These are phyloP conservation scores for Helianthus tuberosus DNA, from an alignment of 129 eudicot genomes.

Conservation along the genomic window DNA sequence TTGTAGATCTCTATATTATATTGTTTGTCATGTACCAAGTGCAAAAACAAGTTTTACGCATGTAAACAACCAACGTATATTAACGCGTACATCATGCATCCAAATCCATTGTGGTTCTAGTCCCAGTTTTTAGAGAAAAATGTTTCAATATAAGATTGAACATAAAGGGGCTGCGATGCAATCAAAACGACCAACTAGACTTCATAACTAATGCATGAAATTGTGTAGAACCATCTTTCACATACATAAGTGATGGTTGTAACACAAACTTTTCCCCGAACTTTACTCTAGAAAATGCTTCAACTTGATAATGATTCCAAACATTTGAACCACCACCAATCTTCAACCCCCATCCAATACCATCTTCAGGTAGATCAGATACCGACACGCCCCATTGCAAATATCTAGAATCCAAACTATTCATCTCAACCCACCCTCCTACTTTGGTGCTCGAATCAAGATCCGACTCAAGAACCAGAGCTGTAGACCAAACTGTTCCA, in stretches of 20 bases:
- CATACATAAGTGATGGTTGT: conserved; percentile 70
- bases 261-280: conserved; percentile 54
- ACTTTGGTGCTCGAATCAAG: conserved; percentile 70
- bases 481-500: conserved; percentile 70
- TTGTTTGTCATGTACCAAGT: not conserved
- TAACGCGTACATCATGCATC: not conserved
- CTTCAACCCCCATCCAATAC: conserved; percentile 85
- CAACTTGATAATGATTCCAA: conserved; percentile 69
- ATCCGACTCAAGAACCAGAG: conserved; percentile 64
- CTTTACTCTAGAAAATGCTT: conserved; percentile 62
- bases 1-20: not conserved
- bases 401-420: conserved; percentile 39
- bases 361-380: conserved; percentile 85
- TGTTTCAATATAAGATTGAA: not conserved
- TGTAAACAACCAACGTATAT: not conserved
- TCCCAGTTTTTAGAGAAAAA: not conserved
- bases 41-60: not conserved
- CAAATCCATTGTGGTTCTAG: not conserved
- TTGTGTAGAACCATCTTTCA: conserved; percentile 53
- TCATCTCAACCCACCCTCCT: conserved; percentile 81
- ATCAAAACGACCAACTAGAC: conserved; percentile 77
- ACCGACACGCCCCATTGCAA: conserved; percentile 69
- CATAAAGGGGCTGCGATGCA: not conserved
- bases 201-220: conserved; percentile 71
- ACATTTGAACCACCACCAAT: conserved; percentile 61